Base-by-base conservation (phyloP, 2,329 filamentous ascomycete genomes). In the Blastomyces gilchristii region DNA sequence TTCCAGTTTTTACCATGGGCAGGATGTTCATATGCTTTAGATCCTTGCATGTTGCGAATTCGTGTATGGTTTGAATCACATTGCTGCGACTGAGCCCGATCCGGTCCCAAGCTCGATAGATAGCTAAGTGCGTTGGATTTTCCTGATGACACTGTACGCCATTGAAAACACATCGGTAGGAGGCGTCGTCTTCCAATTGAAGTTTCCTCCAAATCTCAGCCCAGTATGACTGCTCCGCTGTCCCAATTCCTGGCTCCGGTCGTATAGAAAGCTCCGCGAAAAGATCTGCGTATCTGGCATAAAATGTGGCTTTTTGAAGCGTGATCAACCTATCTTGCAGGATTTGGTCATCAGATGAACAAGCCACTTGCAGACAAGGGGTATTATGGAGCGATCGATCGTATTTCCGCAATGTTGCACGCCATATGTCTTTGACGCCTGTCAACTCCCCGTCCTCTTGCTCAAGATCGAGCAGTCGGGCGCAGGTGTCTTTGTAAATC, bases 361-460 rank as follows among this genome's bases (percentile, higher is more conserved):
- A 28, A 43, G 43, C 25, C 22, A 49, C 41, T 45, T 25, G 43
- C 16, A 47, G 41, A 31, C 39, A 59, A n/a, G 57, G 57, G 14
- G 57, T 34, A 47, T n/a, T 18, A 11, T 59, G 11, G 37, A 59
- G 14, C 1, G 22, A 31, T 59, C 49, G 22, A 47, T 59, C 57
- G 41, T 47, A 59, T 34, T 41, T 31, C 11, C 28, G 16, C 18
- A 59, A 49, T 11, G 57, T 59, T 34, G 14, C 41, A 5, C 43
- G 39, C 57, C 57, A 59, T 31, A 59, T 47, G 14, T 45, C 39
- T 59, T 31, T 59, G 22, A 41, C 57, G 9, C 25, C 41, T 47
- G 28, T 41, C 43, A 59, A 14, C 11, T 49, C 41, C 6, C 41
- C 57, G 18, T 59, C 41, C 57, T 47, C 57, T 16, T 59, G 16